Percentiles rank a stretch among this genome's conserved stretches.
phyloP scores from a whole-genome alignment of 2,329 filamentous ascomycete genomes.

The Lachnellula occidentalis region DNA sequence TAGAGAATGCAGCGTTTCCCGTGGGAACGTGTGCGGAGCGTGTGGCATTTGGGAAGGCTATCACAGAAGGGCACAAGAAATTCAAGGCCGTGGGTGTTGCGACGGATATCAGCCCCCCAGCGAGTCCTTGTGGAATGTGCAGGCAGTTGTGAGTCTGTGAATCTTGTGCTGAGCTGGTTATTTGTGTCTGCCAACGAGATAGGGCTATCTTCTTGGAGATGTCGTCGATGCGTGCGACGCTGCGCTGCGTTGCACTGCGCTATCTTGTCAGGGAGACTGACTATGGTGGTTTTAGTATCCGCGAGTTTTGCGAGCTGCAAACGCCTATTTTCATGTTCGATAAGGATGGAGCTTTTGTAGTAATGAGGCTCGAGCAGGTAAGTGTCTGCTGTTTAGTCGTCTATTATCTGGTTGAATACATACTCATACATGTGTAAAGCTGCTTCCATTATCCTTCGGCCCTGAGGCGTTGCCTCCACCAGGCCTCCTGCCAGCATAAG shows the following conservation, averaged over 20 bases:
- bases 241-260: not conserved
- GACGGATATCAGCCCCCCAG: constrained; percentile 66
- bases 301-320: constrained; percentile 65
- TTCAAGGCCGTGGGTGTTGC: constrained; percentile 82
- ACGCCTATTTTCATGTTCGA: constrained; percentile 92
- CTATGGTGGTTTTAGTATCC: constrained; percentile 47
- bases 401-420: not conserved
- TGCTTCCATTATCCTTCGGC: constrained; percentile 64
- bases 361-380: constrained; percentile 64
- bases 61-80: constrained; percentile 42
- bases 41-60: constrained; percentile 77
- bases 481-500: constrained; percentile 15
- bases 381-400: constrained; percentile 20
- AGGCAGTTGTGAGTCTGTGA: constrained; percentile 68
- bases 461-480: constrained; percentile 47
- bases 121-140: constrained; percentile 91
- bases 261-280: constrained; percentile 2
- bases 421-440: constrained; percentile 36
- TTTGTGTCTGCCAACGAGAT: not conserved
- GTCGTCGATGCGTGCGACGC: not conserved
- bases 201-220: too few species aligned
- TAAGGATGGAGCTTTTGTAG: constrained; percentile 66
- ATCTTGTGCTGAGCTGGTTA: not conserved
- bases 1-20: constrained; percentile 87
- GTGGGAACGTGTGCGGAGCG: constrained; percentile 95